A percentile compares a stretch with the other conserved stretches of the same genome.
These are phyloP conservation scores for Dinochytrium kinnereticum DNA, from an alignment of 371 early-diverging fungal species.

Conservation along the genomic window DNA sequence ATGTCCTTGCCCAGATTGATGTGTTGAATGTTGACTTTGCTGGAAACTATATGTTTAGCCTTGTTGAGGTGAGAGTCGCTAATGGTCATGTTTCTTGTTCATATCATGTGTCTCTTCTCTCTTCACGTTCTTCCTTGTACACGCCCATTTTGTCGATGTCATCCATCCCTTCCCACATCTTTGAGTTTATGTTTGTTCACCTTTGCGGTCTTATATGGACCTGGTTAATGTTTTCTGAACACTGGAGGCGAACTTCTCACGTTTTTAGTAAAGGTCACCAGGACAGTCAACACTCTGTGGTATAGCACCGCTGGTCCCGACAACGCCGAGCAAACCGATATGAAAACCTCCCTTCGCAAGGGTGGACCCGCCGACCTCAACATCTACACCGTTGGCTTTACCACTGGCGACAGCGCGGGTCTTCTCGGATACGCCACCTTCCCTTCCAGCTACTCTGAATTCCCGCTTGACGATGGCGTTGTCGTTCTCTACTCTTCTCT, in stretches of 20 bases:
- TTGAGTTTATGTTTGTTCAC: no score
- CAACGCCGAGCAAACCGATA: not conserved
- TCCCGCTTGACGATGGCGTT: constrained; percentile 28
- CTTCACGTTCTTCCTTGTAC: no score
- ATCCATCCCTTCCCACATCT: no score
- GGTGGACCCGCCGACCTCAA: constrained; percentile 15
- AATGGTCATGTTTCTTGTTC: not conserved
- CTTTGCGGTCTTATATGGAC: no score
- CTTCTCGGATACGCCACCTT: constrained; percentile 27
- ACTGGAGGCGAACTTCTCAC: no score
- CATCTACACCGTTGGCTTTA: constrained; percentile 26
- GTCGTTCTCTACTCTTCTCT: constrained; percentile 22
- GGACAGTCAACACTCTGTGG: constrained; percentile 2
- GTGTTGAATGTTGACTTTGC: constrained; percentile 27
- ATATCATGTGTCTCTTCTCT: not conserved
- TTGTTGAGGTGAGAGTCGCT: constrained; percentile 3
- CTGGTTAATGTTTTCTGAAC: no score
- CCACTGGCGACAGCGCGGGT: constrained; percentile 11
- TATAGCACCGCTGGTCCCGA: constrained; percentile 6
- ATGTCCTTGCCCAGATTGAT: constrained; percentile 18
- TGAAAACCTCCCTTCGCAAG: constrained; percentile 20
- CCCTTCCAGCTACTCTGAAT: constrained; percentile 17
- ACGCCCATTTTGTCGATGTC: no score
- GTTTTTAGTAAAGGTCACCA: constrained; percentile 1
- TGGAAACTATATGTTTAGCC: not conserved